phyloP scores from a whole-genome alignment of 768 basidiomycete species.

The Pholiota molesta region DNA sequence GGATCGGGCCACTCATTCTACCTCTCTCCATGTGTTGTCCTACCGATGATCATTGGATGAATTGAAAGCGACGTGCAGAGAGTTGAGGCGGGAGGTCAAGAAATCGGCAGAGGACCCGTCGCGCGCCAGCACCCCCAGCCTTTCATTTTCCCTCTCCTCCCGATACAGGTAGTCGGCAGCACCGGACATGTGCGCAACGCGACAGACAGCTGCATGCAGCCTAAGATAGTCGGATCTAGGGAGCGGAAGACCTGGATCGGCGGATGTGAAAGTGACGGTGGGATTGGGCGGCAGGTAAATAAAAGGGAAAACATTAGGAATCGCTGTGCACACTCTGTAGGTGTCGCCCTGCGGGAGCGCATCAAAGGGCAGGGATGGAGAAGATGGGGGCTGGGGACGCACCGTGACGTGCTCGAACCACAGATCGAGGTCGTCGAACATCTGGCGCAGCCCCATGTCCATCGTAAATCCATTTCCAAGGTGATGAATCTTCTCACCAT shows the following conservation, averaged over 20 bases:
- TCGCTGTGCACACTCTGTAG: neutral
- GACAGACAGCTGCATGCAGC: constrained; percentile 13
- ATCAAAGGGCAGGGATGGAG: neutral
- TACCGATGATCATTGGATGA: too few species aligned
- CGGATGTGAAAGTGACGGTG: constrained; percentile 2
- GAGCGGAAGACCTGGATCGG: constrained; percentile 2
- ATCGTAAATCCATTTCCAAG: neutral
- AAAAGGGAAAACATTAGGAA: neutral
- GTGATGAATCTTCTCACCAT: neutral
- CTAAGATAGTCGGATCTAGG: constrained; percentile 9
- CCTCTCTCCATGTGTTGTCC: too few species aligned
- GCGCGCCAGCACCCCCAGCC: neutral
- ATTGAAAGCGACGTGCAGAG: too few species aligned
- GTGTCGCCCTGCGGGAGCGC: neutral
- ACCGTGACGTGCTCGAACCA: neutral
- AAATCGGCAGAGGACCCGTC: neutral
- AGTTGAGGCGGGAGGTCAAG: neutral
- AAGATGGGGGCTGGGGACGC: neutral
- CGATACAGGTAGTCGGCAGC: constrained; percentile 5
- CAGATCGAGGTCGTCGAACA: neutral
- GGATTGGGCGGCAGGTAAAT: neutral
- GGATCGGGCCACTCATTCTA: too few species aligned
- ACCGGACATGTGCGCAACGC: neutral
- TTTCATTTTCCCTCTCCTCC: neutral
- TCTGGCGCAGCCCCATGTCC: neutral